Conservation (phyloP, 257 asterid genomes). For the Plectranthus barbatus region DNA sequence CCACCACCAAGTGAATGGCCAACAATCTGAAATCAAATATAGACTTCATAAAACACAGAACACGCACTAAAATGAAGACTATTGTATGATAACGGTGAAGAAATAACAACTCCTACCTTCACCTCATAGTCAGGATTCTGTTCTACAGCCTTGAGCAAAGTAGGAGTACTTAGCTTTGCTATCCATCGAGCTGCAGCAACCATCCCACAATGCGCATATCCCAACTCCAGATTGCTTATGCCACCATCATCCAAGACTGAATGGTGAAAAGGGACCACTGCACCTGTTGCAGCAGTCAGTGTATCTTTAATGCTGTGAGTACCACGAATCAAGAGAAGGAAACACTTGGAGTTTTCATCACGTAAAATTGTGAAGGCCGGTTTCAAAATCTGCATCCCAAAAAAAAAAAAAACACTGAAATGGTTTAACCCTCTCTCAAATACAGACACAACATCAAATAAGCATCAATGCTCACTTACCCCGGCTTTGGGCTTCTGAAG, state of each 20-base stretch:
- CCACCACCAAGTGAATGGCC: constrained; percentile 96
- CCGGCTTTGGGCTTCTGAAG: constrained; percentile 88
- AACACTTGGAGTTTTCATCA: constrained; percentile 58
- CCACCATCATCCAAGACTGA: constrained; percentile 79
- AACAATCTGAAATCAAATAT: constrained; percentile 44
- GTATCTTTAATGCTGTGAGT: constrained; percentile 87
- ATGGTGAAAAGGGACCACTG: constrained; percentile 90
- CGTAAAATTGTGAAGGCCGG: constrained; percentile 70
- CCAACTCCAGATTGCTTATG: constrained; percentile 59
- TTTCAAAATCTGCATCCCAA: constrained; percentile 80
- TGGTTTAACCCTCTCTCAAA: neutral
- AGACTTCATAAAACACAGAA: neutral
- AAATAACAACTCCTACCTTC: constrained; percentile 33
- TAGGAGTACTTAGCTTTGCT: constrained; percentile 67
- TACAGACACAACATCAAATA: neutral
- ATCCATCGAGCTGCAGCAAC: constrained; percentile 96
- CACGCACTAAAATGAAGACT: neutral
- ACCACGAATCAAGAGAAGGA: constrained; percentile 82
- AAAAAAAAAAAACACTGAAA: constrained; percentile 1
- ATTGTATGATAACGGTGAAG: neutral
- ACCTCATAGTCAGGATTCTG: constrained; percentile 63
- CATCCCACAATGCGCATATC: constrained; percentile 91
- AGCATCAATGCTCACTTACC: constrained; percentile 25
- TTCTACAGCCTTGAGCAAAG: constrained; percentile 54
- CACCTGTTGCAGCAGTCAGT: constrained; percentile 78